Percentiles rank a stretch among this genome's conserved stretches.
Evolutionary conservation across 805 yeast species (phyloP).

Genomic region (Zygoascus biomembranicola): DNA sequence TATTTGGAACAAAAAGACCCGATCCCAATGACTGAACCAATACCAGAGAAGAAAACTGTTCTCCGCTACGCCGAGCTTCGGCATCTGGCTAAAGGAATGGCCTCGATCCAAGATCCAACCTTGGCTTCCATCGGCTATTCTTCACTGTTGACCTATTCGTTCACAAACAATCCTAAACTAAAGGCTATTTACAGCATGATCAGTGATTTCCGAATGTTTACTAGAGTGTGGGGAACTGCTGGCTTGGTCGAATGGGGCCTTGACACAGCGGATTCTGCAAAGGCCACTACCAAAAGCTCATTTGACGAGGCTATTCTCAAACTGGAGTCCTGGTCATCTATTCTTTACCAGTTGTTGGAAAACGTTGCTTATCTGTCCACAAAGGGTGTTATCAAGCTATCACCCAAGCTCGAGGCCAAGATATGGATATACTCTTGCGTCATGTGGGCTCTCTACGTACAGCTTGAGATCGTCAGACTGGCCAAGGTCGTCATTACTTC

Average conservation of each 20-base stretch:
- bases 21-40: background rate
- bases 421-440: slow-evolving; percentile 31
- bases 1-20: background rate
- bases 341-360: slow-evolving; percentile 33
- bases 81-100: slow-evolving; percentile 1
- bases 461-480: slow-evolving; percentile 26
- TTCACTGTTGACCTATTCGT: slow-evolving; percentile 5
- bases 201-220: slow-evolving; percentile 31
- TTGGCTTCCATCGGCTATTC: slow-evolving; percentile 12
- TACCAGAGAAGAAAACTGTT: background rate
- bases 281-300: slow-evolving; percentile 11
- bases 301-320: slow-evolving; percentile 26
- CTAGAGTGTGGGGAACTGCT: slow-evolving; percentile 31
- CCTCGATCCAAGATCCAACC: slow-evolving; percentile 7
- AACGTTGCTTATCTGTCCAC: slow-evolving; percentile 32
- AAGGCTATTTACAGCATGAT: slow-evolving; percentile 19
- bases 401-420: slow-evolving; percentile 20
- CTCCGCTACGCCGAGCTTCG: background rate
- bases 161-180: slow-evolving; percentile 7
- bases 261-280: slow-evolving; percentile 18
- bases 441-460: slow-evolving; percentile 34
- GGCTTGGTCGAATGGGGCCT: slow-evolving; percentile 31
- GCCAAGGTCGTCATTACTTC: slow-evolving; percentile 4
- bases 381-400: slow-evolving; percentile 27
- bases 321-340: slow-evolving; percentile 29